These are phyloP conservation scores for Yarrowia galli DNA, from an alignment of 1,139 yeast species.

Conservation along the genomic window DNA sequence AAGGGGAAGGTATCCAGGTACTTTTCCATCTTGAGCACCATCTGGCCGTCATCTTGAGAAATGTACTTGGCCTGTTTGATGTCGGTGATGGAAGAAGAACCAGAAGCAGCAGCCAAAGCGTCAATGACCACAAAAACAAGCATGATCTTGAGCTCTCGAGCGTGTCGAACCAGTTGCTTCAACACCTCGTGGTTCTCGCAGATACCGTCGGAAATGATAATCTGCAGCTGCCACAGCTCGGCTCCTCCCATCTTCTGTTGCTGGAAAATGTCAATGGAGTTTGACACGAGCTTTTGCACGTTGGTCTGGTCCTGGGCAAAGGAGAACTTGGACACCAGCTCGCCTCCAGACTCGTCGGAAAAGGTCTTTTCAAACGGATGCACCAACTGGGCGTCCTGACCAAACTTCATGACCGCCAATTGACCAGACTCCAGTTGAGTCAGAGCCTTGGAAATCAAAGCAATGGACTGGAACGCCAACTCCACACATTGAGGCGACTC, in stretches of 20 bases:
- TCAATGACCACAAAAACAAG: slow-evolving; percentile 93
- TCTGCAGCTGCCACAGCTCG: slow-evolving; percentile 92
- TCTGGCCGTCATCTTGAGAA: slow-evolving; percentile 72
- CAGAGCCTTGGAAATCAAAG: slow-evolving; percentile 91
- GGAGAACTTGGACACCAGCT: slow-evolving; percentile 85
- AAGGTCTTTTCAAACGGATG: slow-evolving; percentile 91
- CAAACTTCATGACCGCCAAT: slow-evolving; percentile 87
- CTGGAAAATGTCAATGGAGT: slow-evolving; percentile 77
- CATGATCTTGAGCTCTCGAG: slow-evolving; percentile 93
- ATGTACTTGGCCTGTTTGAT: slow-evolving; percentile 91
- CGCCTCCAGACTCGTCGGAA: slow-evolving; percentile 81
- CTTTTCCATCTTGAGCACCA: slow-evolving; percentile 77
- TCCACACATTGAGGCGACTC: slow-evolving; percentile 83
- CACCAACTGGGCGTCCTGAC: slow-evolving; percentile 81
- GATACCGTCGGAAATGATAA: slow-evolving; percentile 93
- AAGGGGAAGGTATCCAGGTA: slow-evolving; percentile 96
- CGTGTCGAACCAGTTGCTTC: slow-evolving; percentile 83
- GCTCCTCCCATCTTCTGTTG: slow-evolving; percentile 57
- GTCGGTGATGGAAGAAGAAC: slow-evolving; percentile 86
- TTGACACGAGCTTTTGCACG: slow-evolving; percentile 72
- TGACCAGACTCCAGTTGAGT: slow-evolving; percentile 96
- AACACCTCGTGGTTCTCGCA: slow-evolving; percentile 92
- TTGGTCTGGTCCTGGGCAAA: slow-evolving; percentile 91
- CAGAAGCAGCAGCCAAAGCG: slow-evolving; percentile 64
- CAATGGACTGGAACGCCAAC: slow-evolving; percentile 92